Percentiles rank a stretch among this genome's conserved stretches.
Evolutionary conservation across 2,329 filamentous ascomycete species (phyloP).

Genomic region (Emergomyces africanus): DNA sequence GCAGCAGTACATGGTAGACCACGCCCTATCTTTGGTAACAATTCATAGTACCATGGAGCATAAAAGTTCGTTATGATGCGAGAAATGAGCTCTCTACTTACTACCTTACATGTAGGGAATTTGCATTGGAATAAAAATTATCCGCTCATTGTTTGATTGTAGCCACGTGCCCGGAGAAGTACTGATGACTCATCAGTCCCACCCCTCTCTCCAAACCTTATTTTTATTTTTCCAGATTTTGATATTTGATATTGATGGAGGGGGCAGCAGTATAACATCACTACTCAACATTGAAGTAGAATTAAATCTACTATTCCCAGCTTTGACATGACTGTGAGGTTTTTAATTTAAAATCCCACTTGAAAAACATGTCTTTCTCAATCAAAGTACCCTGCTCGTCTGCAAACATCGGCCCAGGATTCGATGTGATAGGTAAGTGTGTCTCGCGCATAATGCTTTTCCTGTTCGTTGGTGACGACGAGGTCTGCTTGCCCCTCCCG

Average conservation of each 20-base stretch:
- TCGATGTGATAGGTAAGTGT: conserved; percentile 64
- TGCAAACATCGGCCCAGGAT: conserved; percentile 93
- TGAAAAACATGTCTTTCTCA: conserved; percentile 33
- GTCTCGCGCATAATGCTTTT: not conserved
- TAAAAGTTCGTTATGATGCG: too few species aligned
- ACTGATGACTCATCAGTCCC: too few species aligned
- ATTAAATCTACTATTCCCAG: not conserved
- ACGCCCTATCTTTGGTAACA: not conserved
- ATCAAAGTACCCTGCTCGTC: conserved; percentile 86
- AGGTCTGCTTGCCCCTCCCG: not conserved
- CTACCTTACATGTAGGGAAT: too few species aligned
- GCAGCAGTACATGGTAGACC: too few species aligned
- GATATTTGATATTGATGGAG: not conserved
- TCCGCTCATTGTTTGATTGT: too few species aligned
- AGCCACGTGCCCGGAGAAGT: too few species aligned
- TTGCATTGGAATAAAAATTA: too few species aligned
- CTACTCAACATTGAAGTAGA: not conserved
- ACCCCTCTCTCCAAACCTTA: too few species aligned
- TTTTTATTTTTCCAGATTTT: not conserved
- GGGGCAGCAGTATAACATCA: not conserved
- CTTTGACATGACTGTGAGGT: not conserved
- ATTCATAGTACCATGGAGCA: not conserved
- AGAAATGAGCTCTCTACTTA: too few species aligned
- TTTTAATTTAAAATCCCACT: not conserved
- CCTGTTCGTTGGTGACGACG: not conserved